Base-by-base conservation (phyloP, 257 asterid species). In the Salvia hispanica region DNA sequence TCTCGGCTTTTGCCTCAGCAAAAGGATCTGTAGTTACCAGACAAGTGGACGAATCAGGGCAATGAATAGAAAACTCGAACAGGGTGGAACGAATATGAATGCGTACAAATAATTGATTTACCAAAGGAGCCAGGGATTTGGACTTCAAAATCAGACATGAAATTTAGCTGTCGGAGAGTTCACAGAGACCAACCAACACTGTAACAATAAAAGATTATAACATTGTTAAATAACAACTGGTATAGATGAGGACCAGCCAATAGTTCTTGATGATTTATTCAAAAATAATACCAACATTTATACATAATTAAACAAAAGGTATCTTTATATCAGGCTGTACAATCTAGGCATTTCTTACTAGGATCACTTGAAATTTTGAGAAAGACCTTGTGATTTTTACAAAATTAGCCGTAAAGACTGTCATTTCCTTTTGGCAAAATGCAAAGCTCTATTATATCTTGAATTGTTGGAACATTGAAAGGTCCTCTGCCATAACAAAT, bases 141-240 rank as follows among this genome's bases (percentile, higher is more conserved):
- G 77, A 79, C 58, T 73, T 85, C 94, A 83, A 86, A 76, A 77
- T 86, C 95, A 84, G 96, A 89, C 96, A 89, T 89, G 92, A 89
- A 88, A 73, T 66, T 79, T 65, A 78, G 80, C 81, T 79, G 89
- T 71, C 65, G 62, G 69, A 73, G 68, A 74, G 76, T 54, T 46
- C 16, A 72, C 58, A 72, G 72, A 25, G 66, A 58, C 66, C 52
- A 64, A 58, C 66, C 52, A 64, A 62, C 71, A 72, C 77, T 72
- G 71, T 58, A 44, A 72, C 25, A 36, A 45, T 54, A 47, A 51
- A 68, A 34, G 51, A 28, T 43, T 13, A 9, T 10, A 71, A 66
- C 44, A 48, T 55, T 33, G 8, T 3, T 31, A 15, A 6, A 40
- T 4, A 53, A 18, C 33, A 62, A 14, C 7, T 54, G 48, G 40